A percentile compares a stretch with the other conserved stretches of the same genome.
These are phyloP conservation scores for Tricholoma matsutake DNA, from an alignment of 768 basidiomycete species.

Conservation along the genomic window DNA sequence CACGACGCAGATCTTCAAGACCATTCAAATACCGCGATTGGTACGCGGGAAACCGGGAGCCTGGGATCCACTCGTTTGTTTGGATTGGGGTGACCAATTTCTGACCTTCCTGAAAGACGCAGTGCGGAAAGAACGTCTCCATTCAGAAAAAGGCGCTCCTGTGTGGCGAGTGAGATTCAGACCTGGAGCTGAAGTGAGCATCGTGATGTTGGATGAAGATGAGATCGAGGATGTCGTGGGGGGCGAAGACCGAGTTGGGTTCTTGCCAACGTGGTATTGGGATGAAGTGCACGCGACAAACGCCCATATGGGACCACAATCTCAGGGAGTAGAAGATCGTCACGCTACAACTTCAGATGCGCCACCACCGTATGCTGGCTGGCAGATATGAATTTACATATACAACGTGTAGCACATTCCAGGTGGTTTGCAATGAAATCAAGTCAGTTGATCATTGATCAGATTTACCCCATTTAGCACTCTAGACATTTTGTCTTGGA, in stretches of 20 bases:
- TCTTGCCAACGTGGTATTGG: constrained; percentile 75
- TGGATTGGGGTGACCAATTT: constrained; percentile 70
- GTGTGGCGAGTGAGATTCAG: constrained; percentile 75
- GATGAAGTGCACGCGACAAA: constrained; percentile 27
- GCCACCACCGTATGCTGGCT: constrained; percentile 13
- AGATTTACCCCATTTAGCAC: constrained; percentile 12
- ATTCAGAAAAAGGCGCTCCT: constrained; percentile 18
- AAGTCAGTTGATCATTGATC: constrained; percentile 32
- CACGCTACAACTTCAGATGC: constrained; percentile 5
- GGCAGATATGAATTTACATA: constrained; percentile 21
- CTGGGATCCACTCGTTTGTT: constrained; percentile 76
- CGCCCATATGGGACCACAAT: constrained; percentile 2
- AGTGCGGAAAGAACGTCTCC: constrained; percentile 21
- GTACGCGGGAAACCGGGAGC: constrained; percentile 70
- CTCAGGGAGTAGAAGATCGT: neutral
- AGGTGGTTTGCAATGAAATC: constrained; percentile 16
- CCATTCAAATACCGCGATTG: constrained; percentile 73
- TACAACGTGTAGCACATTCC: constrained; percentile 7
- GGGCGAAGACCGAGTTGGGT: constrained; percentile 76
- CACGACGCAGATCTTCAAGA: constrained; percentile 70
- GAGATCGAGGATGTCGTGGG: constrained; percentile 56
- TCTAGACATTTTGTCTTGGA: constrained; percentile 5
- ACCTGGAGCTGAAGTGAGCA: constrained; percentile 56
- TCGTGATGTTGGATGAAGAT: constrained; percentile 43
- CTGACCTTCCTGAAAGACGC: constrained; percentile 50